Base-by-base conservation (phyloP, 306 rosid species). In the Gleditsia sinensis region DNA sequence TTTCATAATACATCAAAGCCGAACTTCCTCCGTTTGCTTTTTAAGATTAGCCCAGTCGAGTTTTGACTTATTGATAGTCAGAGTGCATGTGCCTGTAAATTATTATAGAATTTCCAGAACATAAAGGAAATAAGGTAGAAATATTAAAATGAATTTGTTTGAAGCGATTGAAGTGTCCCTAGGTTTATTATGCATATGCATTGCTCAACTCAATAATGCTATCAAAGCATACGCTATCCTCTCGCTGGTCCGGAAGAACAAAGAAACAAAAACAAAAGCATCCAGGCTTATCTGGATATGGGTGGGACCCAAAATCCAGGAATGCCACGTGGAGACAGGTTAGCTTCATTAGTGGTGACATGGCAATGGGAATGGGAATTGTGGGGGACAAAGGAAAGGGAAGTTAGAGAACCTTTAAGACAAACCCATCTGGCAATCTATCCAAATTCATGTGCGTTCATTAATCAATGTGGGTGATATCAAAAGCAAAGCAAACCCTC, bases 361-460 rank as follows among this genome's bases (percentile, higher is more conserved):
- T 85, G 93, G 90, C 82, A 69, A 19, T 6, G 28, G 51, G 37
- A 32, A 33, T 55, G 61, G 33, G 12, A n/a, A 49, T 54, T 20
- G 78, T 70, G 59, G 69, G 59, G 67, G 76, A 71, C 62, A 9
- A 2, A 39, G 13, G 68, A 76, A 57, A 75, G 67, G 78, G 76
- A 46, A 71, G 83, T 61, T 74, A 37, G 82, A 71, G 69, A 67
- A 85, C 21, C 86, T 87, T 89, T 64, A 80, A 72, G 95, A 81
- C 83, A 87, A 69, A 75, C 86, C 89, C 80, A 74, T 71, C 85
- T 84, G 87, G 84, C 88, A 23, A 53, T 57, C 81, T 62, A 85
- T 83, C 86, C 82, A 40, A 67, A 86, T 87, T 88, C 92, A 88
- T 87, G 96, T 86, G 96, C 94, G 33, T 85, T 87, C 94, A 87